Evolutionary conservation across 352 stramenopile genomes (phyloP).

Genomic region (Blastocystis sp.): DNA sequence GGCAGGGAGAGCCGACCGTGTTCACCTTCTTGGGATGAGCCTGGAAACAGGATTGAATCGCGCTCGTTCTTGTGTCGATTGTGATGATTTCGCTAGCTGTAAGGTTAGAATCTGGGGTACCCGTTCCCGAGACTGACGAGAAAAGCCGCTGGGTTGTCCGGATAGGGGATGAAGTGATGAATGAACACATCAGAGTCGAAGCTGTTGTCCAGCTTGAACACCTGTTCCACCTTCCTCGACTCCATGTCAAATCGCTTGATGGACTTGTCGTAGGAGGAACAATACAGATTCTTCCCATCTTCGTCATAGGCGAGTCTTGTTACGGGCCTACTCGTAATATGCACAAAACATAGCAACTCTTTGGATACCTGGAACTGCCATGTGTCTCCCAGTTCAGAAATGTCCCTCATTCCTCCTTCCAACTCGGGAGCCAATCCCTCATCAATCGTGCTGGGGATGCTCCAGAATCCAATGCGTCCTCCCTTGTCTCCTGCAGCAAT

Average conservation of each 20-base stretch:
- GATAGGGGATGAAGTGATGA: conserved; percentile 39
- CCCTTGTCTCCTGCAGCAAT: conserved; percentile 53
- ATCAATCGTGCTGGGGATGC: conserved; percentile 17
- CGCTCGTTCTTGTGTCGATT: conserved; percentile 3
- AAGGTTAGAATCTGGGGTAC: not conserved
- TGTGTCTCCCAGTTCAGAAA: conserved; percentile 17
- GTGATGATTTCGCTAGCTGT: conserved; percentile 27
- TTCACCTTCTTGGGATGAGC: conserved; percentile 64
- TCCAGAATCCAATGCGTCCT: conserved; percentile 49
- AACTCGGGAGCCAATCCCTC: not conserved
- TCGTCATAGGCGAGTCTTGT: conserved; percentile 14
- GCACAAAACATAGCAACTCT: not conserved
- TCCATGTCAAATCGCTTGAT: conserved; percentile 53
- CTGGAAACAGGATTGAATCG: conserved; percentile 50
- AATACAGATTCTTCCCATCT: conserved; percentile 31
- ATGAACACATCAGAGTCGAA: conserved; percentile 46
- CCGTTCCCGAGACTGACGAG: conserved; percentile 55
- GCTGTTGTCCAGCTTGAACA: conserved; percentile 33
- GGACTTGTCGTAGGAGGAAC: conserved; percentile 51
- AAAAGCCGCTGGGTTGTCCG: not conserved
- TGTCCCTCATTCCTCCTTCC: conserved; percentile 39
- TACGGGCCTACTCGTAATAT: conserved; percentile 15
- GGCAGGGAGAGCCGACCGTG: not conserved
- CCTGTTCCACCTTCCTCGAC: conserved; percentile 13
- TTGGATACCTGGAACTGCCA: conserved; percentile 58